These are phyloP conservation scores for Metschnikowia peoriensis DNA, from an alignment of 805 yeast genomes.

Conservation along the genomic window DNA sequence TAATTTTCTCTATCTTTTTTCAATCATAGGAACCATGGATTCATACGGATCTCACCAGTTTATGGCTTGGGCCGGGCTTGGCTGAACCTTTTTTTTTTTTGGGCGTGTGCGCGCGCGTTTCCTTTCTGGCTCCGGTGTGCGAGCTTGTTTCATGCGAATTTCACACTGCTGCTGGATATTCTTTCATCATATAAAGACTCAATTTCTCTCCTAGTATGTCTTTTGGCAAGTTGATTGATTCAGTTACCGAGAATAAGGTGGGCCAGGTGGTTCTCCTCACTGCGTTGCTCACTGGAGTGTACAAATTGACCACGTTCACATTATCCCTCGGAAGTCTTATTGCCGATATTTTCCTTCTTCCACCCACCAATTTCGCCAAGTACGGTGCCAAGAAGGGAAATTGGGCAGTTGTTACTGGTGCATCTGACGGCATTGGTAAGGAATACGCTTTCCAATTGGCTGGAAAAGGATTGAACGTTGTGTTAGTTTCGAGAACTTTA, in stretches of 20 bases:
- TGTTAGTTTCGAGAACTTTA: constrained; percentile 80
- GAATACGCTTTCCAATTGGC: constrained; percentile 89
- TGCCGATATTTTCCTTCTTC: constrained; percentile 62
- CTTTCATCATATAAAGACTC: no score
- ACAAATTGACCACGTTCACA: constrained; percentile 50
- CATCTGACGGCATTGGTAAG: constrained; percentile 96
- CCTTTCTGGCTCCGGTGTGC: background rate
- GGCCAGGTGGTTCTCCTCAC: constrained; percentile 21
- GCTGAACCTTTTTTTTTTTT: background rate
- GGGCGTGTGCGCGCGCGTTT: background rate
- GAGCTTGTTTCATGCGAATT: background rate
- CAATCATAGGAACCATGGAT: no score
- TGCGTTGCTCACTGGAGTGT: constrained; percentile 59
- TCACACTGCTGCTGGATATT: background rate
- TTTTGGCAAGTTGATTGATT: constrained; percentile 1
- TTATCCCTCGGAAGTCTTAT: constrained; percentile 54
- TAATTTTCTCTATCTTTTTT: background rate
- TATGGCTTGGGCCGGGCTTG: no score
- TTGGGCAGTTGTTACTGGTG: constrained; percentile 98
- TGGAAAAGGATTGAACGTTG: constrained; percentile 74
- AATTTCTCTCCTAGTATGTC: background rate
- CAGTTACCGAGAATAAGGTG: constrained; percentile 14
- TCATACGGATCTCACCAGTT: no score
- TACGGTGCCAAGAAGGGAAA: constrained; percentile 73
- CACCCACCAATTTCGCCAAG: constrained; percentile 55